These are phyloP conservation scores for Fraxinus greggii DNA, from an alignment of 305 asterid genomes.

Conservation along the genomic window DNA sequence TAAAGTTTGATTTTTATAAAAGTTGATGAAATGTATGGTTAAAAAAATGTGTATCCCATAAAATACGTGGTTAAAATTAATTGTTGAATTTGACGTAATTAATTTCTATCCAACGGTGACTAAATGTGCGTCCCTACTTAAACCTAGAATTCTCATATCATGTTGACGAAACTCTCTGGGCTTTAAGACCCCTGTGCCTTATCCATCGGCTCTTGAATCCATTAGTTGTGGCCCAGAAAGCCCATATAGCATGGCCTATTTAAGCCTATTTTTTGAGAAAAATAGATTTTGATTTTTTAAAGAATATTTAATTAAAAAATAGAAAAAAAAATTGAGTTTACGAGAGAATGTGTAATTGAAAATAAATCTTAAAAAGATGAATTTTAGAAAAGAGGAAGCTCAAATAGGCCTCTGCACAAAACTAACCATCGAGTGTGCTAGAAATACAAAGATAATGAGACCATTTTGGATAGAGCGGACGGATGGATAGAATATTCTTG, in stretches of 20 bases:
- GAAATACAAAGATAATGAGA: not conserved
- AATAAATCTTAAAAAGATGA: too few relatives aligned
- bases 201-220: not conserved
- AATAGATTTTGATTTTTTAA: not conserved
- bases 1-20: not conserved
- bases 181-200: not conserved
- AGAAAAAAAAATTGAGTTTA: too few relatives aligned
- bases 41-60: not conserved
- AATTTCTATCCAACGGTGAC: not conserved
- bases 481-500: slow-evolving; percentile 33
- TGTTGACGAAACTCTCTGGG: not conserved
- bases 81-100: too few relatives aligned
- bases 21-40: not conserved
- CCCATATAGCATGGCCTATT: too few relatives aligned
- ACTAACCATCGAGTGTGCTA: too few relatives aligned
- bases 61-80: too few relatives aligned
- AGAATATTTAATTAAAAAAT: too few relatives aligned
- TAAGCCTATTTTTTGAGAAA: not conserved
- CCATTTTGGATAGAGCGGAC: not conserved
- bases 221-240: not conserved
- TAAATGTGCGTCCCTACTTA: not conserved
- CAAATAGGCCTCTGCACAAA: too few relatives aligned
- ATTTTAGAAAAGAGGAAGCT: too few relatives aligned
- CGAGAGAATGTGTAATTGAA: too few relatives aligned
- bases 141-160: not conserved